phyloP scores from a whole-genome alignment of 2,329 filamentous ascomycete species.

The Dissoconium aciculare region DNA sequence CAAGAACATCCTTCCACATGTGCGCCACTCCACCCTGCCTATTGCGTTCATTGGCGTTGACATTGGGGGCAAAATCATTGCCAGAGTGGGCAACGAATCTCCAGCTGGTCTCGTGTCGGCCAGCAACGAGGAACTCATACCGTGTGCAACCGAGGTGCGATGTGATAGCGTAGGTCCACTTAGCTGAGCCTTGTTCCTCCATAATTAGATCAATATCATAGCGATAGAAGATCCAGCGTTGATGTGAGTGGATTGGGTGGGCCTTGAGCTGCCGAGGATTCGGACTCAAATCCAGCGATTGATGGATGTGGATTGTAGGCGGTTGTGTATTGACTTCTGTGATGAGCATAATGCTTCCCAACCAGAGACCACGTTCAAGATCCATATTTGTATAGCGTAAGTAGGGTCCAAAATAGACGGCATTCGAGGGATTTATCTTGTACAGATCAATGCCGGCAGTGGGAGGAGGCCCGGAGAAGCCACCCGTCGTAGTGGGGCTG shows the following conservation, averaged over 20 bases:
- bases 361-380: conserved; percentile 74
- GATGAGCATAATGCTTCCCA: conserved; percentile 84
- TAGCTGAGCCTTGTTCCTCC: conserved; percentile 59
- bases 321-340: conserved; percentile 73
- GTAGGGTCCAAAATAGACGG: conserved; percentile 95
- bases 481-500: conserved; percentile 55
- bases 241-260: conserved; percentile 71
- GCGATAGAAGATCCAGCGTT: conserved; percentile 89
- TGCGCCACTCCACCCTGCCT: conserved; percentile 79
- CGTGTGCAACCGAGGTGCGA: conserved; percentile 94
- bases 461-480: conserved; percentile 80
- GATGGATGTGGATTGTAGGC: conserved; percentile 89
- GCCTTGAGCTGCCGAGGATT: conserved; percentile 75
- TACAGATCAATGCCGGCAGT: conserved; percentile 85
- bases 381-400: conserved; percentile 96
- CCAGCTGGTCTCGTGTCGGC: conserved; percentile 81
- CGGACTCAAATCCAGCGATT: conserved; percentile 77
- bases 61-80: conserved; percentile 84
- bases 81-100: conserved; percentile 91
- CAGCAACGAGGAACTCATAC: conserved; percentile 92
- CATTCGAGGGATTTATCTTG: conserved; percentile 83
- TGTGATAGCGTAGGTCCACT: conserved; percentile 97
- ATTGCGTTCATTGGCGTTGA: conserved; percentile 69
- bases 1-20: conserved; percentile 98
- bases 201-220: conserved; percentile 85